Conservation (phyloP, 805 yeast species). For the Tetrapisispora taiwanensis region DNA sequence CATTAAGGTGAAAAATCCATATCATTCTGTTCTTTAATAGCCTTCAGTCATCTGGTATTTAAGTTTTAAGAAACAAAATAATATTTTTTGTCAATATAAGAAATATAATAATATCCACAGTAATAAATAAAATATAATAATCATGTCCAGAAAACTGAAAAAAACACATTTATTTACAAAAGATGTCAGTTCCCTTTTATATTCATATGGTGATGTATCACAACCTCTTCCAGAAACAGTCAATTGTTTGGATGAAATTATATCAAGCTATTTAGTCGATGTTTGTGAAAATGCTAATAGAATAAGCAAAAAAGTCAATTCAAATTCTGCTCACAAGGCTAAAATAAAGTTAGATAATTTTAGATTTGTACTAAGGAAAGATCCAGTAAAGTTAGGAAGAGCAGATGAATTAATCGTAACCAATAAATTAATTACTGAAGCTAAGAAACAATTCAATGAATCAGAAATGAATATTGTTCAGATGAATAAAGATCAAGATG, state of each 20-base stretch:
- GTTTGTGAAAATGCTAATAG: slow-evolving; percentile 46
- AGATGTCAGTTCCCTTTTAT: slow-evolving; percentile 49
- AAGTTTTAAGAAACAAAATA: too few species aligned
- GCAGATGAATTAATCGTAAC: slow-evolving; percentile 51
- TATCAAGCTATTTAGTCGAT: slow-evolving; percentile 53
- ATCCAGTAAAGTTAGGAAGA: slow-evolving; percentile 58
- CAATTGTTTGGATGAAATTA: slow-evolving; percentile 55
- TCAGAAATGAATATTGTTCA: slow-evolving; percentile 31
- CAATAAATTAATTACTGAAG: slow-evolving; percentile 53
- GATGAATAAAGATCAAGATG: background rate
- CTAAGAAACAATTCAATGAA: slow-evolving; percentile 57
- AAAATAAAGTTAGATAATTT: slow-evolving; percentile 66
- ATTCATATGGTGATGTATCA: slow-evolving; percentile 65
- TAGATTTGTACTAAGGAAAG: slow-evolving; percentile 57
- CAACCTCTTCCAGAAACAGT: slow-evolving; percentile 58
- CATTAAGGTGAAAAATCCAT: too few species aligned
- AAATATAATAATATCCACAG: too few species aligned
- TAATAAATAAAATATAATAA: too few species aligned
- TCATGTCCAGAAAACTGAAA: slow-evolving; percentile 31
- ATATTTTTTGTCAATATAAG: too few species aligned
- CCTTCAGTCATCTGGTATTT: too few species aligned
- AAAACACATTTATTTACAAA: slow-evolving; percentile 37
- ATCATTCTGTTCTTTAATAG: too few species aligned
- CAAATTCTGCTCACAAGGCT: slow-evolving; percentile 37
- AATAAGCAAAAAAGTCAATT: slow-evolving; percentile 30